Base-by-base conservation (phyloP, 352 stramenopile species). In the Globisporangium mamillatum region DNA sequence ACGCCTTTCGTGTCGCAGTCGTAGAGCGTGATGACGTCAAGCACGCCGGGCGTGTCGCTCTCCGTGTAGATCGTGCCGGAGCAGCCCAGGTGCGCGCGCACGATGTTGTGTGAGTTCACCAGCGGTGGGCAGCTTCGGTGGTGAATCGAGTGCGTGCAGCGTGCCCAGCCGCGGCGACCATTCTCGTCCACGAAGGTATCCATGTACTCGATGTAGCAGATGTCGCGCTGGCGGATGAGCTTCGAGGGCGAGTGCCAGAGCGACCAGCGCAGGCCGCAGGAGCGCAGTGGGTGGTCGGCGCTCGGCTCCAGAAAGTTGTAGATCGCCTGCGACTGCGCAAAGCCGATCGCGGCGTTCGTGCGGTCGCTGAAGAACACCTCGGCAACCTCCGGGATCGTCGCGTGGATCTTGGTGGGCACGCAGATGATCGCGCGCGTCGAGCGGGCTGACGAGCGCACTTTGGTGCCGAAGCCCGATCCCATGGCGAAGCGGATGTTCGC, bases 131-230 rank as follows among this genome's bases (percentile, higher is more conserved):
- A 90, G 67, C 78, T 89, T 8, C 79, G 82, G 65, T 90, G 78
- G 32, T 84, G 79, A 55, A 92, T 64, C n/a, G 82, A 90, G 64
- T 88, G 81, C 7, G 81, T 85, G 64, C 81, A 86, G 16, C 72
- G 64, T 1, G 84, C 84, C 84, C 84, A 92, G 7, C 84, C 82
- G 32, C 75, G 75, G 25, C 80, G 80, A 0, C 82, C 84, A 16
- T 79, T 58, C 36, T 88, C 77, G 65, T 86, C 75, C 20, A 89
- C 70, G 53, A 90, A 92, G 24, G 71, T 75, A 67, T 92, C 80
- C 75, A 82, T 88, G 67, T 86, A 87, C 68, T 90, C 82, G 54
- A 90, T 69, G 72, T 88, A 90, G 50, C 85, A 66, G 8, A 89
- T 78, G 48, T 91, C 82, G 25, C 80, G 75, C 63, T 84, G 78